Percentiles rank a stretch among this genome's conserved stretches.
phyloP scores from a whole-genome alignment of 1,139 yeast genomes.

The Petasospora fabianii region DNA sequence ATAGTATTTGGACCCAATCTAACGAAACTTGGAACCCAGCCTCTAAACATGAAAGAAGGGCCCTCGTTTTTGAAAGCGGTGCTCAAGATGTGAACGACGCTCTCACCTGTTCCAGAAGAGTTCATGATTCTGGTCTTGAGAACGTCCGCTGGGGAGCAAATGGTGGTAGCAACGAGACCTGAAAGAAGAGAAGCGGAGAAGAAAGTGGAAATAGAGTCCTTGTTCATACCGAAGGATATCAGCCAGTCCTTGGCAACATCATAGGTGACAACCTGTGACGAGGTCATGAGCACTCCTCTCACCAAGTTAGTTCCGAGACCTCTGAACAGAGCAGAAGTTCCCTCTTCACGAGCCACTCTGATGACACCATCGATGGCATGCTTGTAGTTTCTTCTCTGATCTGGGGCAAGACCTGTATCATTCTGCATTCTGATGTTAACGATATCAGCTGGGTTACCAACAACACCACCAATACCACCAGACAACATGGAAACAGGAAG shows the following conservation, averaged over 20 bases:
- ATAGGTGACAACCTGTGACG: constrained; percentile 86
- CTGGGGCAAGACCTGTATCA: constrained; percentile 65
- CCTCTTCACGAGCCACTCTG: constrained; percentile 61
- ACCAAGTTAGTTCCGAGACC: constrained; percentile 77
- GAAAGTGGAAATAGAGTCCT: constrained; percentile 65
- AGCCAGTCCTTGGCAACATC: constrained; percentile 68
- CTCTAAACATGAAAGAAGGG: constrained; percentile 75
- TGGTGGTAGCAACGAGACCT: constrained; percentile 84
- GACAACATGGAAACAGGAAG: constrained; percentile 80
- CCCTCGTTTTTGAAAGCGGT: constrained; percentile 69
- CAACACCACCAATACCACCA: constrained; percentile 79
- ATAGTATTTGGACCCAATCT: constrained; percentile 90
- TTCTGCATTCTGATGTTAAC: constrained; percentile 91
- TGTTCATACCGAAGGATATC: constrained; percentile 53
- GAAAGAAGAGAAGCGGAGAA: constrained; percentile 75
- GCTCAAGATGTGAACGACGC: constrained; percentile 49
- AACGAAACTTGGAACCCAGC: constrained; percentile 86
- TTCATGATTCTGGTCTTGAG: constrained; percentile 88
- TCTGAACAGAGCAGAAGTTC: constrained; percentile 56
- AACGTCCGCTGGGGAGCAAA: constrained; percentile 90
- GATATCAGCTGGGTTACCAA: constrained; percentile 87
- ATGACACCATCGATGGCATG: constrained; percentile 76
- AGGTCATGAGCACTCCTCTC: constrained; percentile 85
- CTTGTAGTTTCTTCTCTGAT: constrained; percentile 66
- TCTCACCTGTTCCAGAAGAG: constrained; percentile 43